Conservation (phyloP, 768 basidiomycete species). For the Infundibulicybe gibba region DNA sequence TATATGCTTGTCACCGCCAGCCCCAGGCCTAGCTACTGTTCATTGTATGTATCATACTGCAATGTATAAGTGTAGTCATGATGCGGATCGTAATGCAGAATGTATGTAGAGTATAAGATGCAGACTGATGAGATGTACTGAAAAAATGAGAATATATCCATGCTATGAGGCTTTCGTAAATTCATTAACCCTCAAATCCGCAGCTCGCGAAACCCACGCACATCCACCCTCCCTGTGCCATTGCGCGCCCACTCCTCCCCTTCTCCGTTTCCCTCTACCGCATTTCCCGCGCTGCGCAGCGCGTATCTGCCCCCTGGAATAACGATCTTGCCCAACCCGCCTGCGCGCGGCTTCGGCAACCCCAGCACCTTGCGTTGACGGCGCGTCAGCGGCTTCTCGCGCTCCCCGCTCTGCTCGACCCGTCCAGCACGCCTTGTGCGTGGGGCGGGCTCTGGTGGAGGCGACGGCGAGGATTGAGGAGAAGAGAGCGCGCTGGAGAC, state of each 20-base stretch:
- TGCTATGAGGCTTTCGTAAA: too few species aligned
- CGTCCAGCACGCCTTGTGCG: neutral
- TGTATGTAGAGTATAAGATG: too few species aligned
- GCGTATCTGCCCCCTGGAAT: constrained; percentile 61
- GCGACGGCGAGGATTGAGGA: constrained; percentile 4
- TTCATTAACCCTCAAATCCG: constrained; percentile 41
- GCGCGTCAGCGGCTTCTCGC: constrained; percentile 49
- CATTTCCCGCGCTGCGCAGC: constrained; percentile 18
- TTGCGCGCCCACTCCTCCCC: constrained; percentile 56
- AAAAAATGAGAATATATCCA: too few species aligned
- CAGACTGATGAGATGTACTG: too few species aligned
- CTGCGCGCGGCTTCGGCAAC: constrained; percentile 50
- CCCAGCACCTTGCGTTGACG: constrained; percentile 69
- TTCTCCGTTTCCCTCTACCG: constrained; percentile 22
- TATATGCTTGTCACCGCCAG: too few species aligned
- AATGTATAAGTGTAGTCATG: too few species aligned
- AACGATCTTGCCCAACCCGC: constrained; percentile 48
- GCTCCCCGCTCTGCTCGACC: neutral
- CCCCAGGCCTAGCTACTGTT: too few species aligned
- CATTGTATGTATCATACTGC: too few species aligned
- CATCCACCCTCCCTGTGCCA: constrained; percentile 70
- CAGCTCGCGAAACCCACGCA: constrained; percentile 74
- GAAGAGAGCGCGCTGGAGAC: neutral
- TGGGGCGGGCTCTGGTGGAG: constrained; percentile 18
- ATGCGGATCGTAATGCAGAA: too few species aligned